Base-by-base conservation (phyloP, 1,284 basidiomycete genomes). In the Melanopsichium pennsylvanicum region DNA sequence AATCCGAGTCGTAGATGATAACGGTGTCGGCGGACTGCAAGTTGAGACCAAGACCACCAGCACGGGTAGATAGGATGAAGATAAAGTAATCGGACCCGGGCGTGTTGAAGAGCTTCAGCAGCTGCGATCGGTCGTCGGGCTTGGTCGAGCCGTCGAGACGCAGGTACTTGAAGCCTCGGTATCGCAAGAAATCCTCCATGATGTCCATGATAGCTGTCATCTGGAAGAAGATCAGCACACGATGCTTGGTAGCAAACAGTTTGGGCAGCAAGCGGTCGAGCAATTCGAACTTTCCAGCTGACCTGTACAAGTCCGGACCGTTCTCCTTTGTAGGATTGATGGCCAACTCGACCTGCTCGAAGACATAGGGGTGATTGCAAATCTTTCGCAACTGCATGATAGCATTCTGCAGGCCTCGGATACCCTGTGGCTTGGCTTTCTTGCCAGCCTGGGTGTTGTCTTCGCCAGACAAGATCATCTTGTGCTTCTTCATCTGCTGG, bases 181-280 rank as follows among this genome's bases (percentile, higher is more conserved):
- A 90, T 79, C 91, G 91, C 81, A 97, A 84, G 81, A 97, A 99
- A 81, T 98, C 96, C 80, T 96, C 93, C 87, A 98, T 95, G 81
- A 98, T 97, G 74, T 97, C 93, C 95, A 98, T 97, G 81, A 97
- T 93, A 76, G 93, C 81, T 88, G 95, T 97, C 95, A 97, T 97
- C 83, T 98, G 95, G 89, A 97, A 97, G 88, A 97, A 97, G 81
- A 98, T 97, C 62, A 98, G 88, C 4, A 94, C 93, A 80, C 94
- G 89, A 84, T 98, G 95, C 22, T 89, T 91, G 6, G 91, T 93
- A 4, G 86, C 84, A 78, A 97, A 97, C 75, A 98, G 89, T 83
- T 97, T 98, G 48, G 95, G 95, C 31, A 99, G 85, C 69, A 97
- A 88, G 33, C 94, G 88, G 75, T 90, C 90, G 19, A 98, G 86